These are phyloP conservation scores for Jimgerdemannia flammicorona DNA, from an alignment of 192 early-diverging fungal species.

Conservation along the genomic window DNA sequence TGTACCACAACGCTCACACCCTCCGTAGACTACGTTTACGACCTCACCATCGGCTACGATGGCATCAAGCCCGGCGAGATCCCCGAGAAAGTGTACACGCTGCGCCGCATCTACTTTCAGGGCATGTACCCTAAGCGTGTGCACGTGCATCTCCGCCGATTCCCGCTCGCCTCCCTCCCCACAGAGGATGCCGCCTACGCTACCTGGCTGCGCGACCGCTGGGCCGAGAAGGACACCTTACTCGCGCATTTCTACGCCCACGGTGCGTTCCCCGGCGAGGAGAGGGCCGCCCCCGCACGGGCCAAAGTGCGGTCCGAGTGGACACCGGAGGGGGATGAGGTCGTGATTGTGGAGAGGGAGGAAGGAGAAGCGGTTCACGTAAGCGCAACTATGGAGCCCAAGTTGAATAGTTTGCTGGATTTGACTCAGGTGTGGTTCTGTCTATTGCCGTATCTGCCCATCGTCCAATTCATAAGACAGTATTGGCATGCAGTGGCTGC, in stretches of 20 bases:
- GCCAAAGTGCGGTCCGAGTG: neutral
- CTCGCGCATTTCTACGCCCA: constrained; percentile 76
- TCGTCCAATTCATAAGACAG: neutral
- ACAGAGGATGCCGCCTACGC: constrained; percentile 66
- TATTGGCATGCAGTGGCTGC: neutral
- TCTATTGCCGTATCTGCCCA: constrained; percentile 17
- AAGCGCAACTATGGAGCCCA: neutral
- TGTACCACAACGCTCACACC: constrained; percentile 63
- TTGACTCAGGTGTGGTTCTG: constrained; percentile 17
- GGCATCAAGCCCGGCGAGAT: constrained; percentile 68
- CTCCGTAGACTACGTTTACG: constrained; percentile 73
- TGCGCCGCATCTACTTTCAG: constrained; percentile 72
- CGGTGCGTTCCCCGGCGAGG: constrained; percentile 58
- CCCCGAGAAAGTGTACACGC: constrained; percentile 80
- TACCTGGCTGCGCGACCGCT: constrained; percentile 73
- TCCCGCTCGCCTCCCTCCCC: constrained; percentile 61
- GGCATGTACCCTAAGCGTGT: constrained; percentile 70
- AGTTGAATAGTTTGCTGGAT: constrained; percentile 12
- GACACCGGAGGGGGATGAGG: neutral
- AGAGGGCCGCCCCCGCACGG: neutral
- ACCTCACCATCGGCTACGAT: constrained; percentile 87
- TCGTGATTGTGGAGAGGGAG: neutral
- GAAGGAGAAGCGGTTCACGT: constrained; percentile 9
- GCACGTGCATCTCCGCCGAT: constrained; percentile 77
- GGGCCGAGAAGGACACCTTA: constrained; percentile 80